Evolutionary conservation across 2,329 filamentous ascomycete species (phyloP).

Genomic region (Fusarium sacchari): DNA sequence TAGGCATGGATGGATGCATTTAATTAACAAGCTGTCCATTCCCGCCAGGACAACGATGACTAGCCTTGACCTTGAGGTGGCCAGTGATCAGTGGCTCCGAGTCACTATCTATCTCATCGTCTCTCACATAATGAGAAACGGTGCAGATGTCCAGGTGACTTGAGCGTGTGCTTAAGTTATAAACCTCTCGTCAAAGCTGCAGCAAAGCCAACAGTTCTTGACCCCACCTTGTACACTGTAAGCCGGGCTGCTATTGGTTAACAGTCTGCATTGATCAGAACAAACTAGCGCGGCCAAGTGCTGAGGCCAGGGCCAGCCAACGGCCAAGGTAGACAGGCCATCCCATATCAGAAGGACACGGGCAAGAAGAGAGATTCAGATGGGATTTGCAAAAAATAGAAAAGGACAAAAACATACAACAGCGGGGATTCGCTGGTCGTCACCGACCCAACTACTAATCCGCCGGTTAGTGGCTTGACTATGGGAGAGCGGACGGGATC

Average conservation of each 20-base stretch:
- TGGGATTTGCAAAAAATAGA: background rate
- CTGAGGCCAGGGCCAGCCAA: too few relatives aligned
- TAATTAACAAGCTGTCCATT: background rate
- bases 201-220: background rate
- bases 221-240: background rate
- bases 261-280: background rate
- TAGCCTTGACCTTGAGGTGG: background rate
- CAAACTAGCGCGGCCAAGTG: background rate
- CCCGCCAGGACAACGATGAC: background rate
- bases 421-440: conserved; percentile 13
- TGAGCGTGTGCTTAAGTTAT: background rate
- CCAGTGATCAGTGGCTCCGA: background rate
- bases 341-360: too few relatives aligned
- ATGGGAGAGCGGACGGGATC: conserved; percentile 21
- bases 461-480: conserved; percentile 16
- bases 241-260: background rate
- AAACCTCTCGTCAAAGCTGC: background rate
- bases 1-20: background rate
- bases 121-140: background rate
- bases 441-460: conserved; percentile 19
- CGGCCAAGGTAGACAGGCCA: background rate
- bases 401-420: conserved; percentile 5
- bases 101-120: background rate
- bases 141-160: background rate
- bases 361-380: background rate